Evolutionary conservation across 2,329 filamentous ascomycete genomes (phyloP).

Genomic region (Coccinonectria pachysandricola): DNA sequence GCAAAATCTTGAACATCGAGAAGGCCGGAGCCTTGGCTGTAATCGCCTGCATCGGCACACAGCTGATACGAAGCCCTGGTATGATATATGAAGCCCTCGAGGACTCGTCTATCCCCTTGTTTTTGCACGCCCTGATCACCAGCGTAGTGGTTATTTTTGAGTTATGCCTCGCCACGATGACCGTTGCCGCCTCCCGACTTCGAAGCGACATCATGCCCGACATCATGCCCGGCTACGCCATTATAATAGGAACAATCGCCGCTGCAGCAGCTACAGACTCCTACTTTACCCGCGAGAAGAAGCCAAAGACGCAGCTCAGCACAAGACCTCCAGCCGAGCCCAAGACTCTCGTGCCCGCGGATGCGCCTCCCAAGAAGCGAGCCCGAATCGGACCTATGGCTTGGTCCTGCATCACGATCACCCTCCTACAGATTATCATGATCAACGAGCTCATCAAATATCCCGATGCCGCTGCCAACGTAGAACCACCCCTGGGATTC

Average conservation of each 20-base stretch:
- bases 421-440: slow-evolving; percentile 7
- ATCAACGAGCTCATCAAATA: slow-evolving; percentile 5
- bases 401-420: slow-evolving; percentile 3
- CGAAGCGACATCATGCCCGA: not conserved
- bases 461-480: slow-evolving; percentile 1
- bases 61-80: slow-evolving; percentile 3
- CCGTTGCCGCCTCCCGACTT: slow-evolving; percentile 2
- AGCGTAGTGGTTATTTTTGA: slow-evolving; percentile 2
- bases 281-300: slow-evolving; percentile 1
- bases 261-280: slow-evolving; percentile 3
- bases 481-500: slow-evolving; percentile 9
- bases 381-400: slow-evolving; percentile 2
- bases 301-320: too few relatives aligned
- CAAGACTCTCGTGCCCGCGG: too few relatives aligned
- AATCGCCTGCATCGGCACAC: slow-evolving; percentile 6
- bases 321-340: too few relatives aligned
- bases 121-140: slow-evolving; percentile 3
- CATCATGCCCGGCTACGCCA: slow-evolving; percentile 1
- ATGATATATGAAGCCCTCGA: slow-evolving; percentile 3
- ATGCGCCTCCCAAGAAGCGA: slow-evolving; percentile 1
- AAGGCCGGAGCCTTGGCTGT: slow-evolving; percentile 10
- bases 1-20: slow-evolving; percentile 2
- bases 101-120: slow-evolving; percentile 1
- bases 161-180: slow-evolving; percentile 1
- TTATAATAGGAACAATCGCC: slow-evolving; percentile 5